Conservation (phyloP, 176 grass and related monocot genomes). For the Pontederia paniculata region DNA sequence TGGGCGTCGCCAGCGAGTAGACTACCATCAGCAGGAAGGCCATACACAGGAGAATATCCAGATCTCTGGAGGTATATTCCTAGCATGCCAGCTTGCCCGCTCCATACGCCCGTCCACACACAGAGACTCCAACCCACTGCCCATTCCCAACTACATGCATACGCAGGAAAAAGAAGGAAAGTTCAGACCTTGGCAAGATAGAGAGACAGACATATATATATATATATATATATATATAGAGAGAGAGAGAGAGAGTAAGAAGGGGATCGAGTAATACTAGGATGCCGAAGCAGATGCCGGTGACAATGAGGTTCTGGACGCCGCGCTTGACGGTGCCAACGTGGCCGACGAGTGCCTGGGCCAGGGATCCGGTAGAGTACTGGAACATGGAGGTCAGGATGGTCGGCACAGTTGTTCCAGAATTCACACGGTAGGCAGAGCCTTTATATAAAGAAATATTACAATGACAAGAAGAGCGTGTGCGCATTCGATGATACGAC, state of each 20-base stretch:
- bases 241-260: neutral
- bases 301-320: slow-evolving; percentile 49
- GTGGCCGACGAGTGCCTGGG: slow-evolving; percentile 72
- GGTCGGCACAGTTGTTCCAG: slow-evolving; percentile 28
- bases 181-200: neutral
- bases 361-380: slow-evolving; percentile 55
- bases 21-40: slow-evolving; percentile 49
- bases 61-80: slow-evolving; percentile 84
- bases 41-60: slow-evolving; percentile 60
- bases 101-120: slow-evolving; percentile 71
- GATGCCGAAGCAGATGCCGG: slow-evolving; percentile 91
- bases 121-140: slow-evolving; percentile 69
- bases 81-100: slow-evolving; percentile 61
- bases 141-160: slow-evolving; percentile 55
- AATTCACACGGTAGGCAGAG: no score
- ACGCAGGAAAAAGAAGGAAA: neutral
- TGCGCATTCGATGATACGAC: no score
- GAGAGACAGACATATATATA: no score
- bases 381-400: slow-evolving; percentile 64
- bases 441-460: no score
- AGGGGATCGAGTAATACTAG: slow-evolving; percentile 20
- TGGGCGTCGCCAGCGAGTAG: slow-evolving; percentile 36
- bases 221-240: no score
- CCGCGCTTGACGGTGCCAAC: slow-evolving; percentile 78
- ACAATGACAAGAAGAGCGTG: no score